Base-by-base conservation (phyloP, 805 yeast species). In the Metschnikowia lunata region DNA sequence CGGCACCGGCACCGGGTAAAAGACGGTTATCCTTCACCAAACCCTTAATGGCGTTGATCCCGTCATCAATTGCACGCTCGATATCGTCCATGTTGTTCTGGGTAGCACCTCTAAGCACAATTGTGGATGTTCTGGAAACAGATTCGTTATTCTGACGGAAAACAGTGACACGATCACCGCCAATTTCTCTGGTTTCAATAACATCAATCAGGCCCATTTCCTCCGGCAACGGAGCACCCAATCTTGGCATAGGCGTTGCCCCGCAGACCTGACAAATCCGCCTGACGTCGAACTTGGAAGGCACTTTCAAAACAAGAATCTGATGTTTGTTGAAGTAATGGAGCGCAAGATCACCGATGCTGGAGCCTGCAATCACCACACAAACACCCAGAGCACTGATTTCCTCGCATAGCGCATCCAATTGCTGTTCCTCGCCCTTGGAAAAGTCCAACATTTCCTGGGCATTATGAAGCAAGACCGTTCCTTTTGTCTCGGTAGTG, bases 401-500 rank as follows among this genome's bases (percentile, higher is more conserved):
- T 61, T 85, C 93, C 61, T 84, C 84, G 53, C 91, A 83, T 67
- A 85, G 77, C 61, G 79, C 80, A 61, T 93, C 97, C 58, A 93
- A 78, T 64, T 88, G 97, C 42, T 82, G 83, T 68, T 93, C 99
- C 69, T 93, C 99, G 57, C 97, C 98, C 72, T 85, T 87, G 54
- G 95, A 80, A 71, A 93, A 93, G 59, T 89, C 95, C 52, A 91
- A 75, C 97, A 93, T 90, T 67, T 93, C 98, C 65, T 91, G 78
- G 10, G 99, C 99, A 60, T 88, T 90, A 70, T 93, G 97, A 54
- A 93, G 76, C 58, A 93, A 74, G 39, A 93, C 99, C 12, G 99
- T 93, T 40, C 99, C 98, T 70, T 91, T 91, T 18, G 98, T 91
- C 71, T 93, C 99, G n/a, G 99, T 90, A 48, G 89, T 84, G 11